phyloP scores from a whole-genome alignment of 2,329 filamentous ascomycete genomes.

The Neofusicoccum cordaticola region DNA sequence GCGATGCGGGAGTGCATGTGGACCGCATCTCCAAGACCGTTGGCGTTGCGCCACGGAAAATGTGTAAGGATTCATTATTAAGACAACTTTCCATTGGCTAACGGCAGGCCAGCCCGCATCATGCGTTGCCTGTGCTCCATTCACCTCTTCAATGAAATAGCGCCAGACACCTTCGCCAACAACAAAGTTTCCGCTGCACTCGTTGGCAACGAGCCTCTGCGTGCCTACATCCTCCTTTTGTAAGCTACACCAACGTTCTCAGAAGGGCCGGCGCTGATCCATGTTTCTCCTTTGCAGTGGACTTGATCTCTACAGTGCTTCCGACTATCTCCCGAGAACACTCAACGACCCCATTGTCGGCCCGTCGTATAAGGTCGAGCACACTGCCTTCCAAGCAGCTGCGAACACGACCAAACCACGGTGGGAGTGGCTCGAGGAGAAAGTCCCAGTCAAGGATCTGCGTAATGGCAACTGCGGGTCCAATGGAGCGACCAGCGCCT shows the following conservation, averaged over 20 bases:
- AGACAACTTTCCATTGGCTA: background rate
- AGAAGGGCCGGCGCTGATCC: too few relatives aligned
- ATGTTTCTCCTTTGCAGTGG: slow-evolving; percentile 21
- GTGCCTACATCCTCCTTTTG: slow-evolving; percentile 37
- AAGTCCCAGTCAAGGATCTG: slow-evolving; percentile 14
- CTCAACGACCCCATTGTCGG: slow-evolving; percentile 28
- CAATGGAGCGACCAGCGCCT: background rate
- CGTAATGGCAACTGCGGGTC: slow-evolving; percentile 10
- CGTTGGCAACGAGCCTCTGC: slow-evolving; percentile 35
- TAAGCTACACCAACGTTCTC: slow-evolving; percentile 20
- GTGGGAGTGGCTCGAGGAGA: slow-evolving; percentile 40
- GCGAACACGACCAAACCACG: slow-evolving; percentile 27
- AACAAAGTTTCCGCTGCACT: slow-evolving; percentile 37
- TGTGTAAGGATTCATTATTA: background rate
- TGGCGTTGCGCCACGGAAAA: background rate
- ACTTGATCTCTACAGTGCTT: slow-evolving; percentile 32
- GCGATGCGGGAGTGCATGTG: slow-evolving; percentile 26
- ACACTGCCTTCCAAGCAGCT: slow-evolving; percentile 34
- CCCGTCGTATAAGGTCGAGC: slow-evolving; percentile 30
- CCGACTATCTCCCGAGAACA: slow-evolving; percentile 32
- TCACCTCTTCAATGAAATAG: slow-evolving; percentile 33
- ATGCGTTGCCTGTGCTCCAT: slow-evolving; percentile 37
- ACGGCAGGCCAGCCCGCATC: slow-evolving; percentile 29
- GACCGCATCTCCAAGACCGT: slow-evolving; percentile 19
- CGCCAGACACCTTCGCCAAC: slow-evolving; percentile 34